Percentiles rank a stretch among this genome's conserved stretches.
Evolutionary conservation across 495 filamentous ascomycete species (phyloP).

Genomic region (Thozetella sp.): DNA sequence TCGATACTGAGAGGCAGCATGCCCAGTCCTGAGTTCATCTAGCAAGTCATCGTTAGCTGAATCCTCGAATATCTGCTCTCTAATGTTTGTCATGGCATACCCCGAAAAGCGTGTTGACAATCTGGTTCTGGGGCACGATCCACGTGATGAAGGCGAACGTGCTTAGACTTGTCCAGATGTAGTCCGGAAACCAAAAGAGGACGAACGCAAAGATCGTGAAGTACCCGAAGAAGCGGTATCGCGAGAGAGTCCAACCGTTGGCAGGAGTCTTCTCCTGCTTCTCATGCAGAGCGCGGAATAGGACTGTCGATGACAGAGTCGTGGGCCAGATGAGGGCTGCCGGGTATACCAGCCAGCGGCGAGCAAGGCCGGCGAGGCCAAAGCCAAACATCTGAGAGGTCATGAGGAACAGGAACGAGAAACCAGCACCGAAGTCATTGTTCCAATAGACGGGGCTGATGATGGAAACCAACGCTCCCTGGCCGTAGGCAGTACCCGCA

Average conservation of each 20-base stretch:
- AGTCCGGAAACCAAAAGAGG: conserved; percentile 63
- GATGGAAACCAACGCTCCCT: conserved; percentile 51
- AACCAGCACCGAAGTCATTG: conserved; percentile 36
- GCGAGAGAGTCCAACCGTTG: conserved; percentile 61
- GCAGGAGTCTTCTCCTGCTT: conserved; percentile 44
- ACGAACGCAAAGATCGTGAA: conserved; percentile 54
- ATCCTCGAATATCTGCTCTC: not conserved
- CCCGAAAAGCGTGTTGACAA: conserved; percentile 65
- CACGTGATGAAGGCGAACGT: conserved; percentile 56
- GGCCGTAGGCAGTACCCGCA: conserved; percentile 36
- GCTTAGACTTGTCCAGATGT: conserved; percentile 46
- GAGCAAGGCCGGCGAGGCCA: conserved; percentile 63
- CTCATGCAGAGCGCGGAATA: conserved; percentile 66
- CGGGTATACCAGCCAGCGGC: conserved; percentile 57
- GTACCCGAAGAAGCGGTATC: conserved; percentile 62
- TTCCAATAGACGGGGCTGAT: conserved; percentile 47
- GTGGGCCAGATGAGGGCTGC: conserved; percentile 67
- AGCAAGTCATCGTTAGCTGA: not conserved
- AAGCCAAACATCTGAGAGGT: conserved; percentile 68
- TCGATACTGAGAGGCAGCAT: not conserved
- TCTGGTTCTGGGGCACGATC: conserved; percentile 55
- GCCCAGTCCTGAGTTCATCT: not conserved
- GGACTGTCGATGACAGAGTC: conserved; percentile 55
- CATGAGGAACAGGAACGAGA: conserved; percentile 60
- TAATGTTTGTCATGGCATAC: too few species aligned